Evolutionary conservation across 441 rosid genomes (phyloP).

Genomic region (Populus trichocarpa): DNA sequence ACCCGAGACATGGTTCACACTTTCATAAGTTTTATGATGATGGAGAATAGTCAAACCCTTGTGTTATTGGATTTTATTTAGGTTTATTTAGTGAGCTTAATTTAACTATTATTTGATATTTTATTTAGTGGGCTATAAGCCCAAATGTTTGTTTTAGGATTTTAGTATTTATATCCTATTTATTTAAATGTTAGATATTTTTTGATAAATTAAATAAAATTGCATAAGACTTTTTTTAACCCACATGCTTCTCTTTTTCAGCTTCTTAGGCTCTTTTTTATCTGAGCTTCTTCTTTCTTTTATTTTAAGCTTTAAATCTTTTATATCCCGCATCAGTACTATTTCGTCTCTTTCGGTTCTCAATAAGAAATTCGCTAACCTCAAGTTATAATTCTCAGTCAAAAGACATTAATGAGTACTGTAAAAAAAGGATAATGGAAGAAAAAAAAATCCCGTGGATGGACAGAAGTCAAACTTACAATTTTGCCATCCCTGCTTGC

Average conservation of each 20-base stretch:
- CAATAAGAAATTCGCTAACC: neutral
- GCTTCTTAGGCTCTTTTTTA: neutral
- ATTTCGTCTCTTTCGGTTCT: neutral
- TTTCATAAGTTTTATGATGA: too few relatives aligned
- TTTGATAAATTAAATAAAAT: too few relatives aligned
- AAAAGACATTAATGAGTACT: neutral
- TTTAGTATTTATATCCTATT: neutral
- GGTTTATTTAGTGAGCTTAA: too few relatives aligned
- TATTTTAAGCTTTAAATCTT: too few relatives aligned
- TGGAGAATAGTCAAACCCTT: too few relatives aligned
- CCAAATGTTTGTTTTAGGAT: too few relatives aligned
- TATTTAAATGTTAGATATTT: neutral
- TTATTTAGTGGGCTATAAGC: too few relatives aligned
- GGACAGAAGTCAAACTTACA: constrained; percentile 30
- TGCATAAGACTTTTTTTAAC: neutral
- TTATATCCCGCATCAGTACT: neutral
- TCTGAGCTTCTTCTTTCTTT: too few relatives aligned
- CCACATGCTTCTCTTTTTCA: neutral
- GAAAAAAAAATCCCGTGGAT: neutral
- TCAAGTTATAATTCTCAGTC: neutral
- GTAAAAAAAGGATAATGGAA: too few relatives aligned
- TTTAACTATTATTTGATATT: too few relatives aligned
- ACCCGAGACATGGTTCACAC: too few relatives aligned
- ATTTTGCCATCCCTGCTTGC: constrained; percentile 66
- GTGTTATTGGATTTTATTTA: too few relatives aligned